Percentiles rank a stretch among this genome's conserved stretches.
These are phyloP conservation scores for Dothistroma septosporum DNA, from an alignment of 2,329 filamentous ascomycete species.

Conservation along the genomic window DNA sequence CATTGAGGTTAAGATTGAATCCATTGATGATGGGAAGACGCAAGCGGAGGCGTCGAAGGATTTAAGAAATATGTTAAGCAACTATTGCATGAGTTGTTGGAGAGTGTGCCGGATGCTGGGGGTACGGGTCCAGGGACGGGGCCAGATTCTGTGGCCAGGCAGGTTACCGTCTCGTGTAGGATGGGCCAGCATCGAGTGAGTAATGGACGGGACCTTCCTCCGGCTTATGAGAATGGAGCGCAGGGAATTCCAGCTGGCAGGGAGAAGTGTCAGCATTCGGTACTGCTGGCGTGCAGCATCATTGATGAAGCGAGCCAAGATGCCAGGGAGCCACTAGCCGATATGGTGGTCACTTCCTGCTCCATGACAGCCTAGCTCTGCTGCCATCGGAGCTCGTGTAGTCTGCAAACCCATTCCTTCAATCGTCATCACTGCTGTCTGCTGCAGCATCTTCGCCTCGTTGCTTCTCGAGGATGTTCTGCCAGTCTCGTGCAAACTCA, in stretches of 20 bases:
- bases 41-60: constrained; percentile 24
- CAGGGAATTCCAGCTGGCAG: neutral
- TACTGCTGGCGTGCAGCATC: neutral
- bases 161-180: neutral
- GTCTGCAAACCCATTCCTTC: neutral
- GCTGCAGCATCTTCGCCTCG: constrained; percentile 36
- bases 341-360: neutral
- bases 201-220: neutral
- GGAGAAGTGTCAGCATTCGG: neutral
- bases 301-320: neutral
- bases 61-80: constrained; percentile 26
- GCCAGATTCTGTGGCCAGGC: neutral
- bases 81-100: constrained; percentile 16
- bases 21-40: constrained; percentile 17
- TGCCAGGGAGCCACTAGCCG: neutral
- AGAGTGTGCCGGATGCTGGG: constrained; percentile 16
- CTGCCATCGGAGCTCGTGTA: neutral
- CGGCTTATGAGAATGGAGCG: neutral
- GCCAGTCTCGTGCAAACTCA: constrained; percentile 56
- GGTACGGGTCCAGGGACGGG: neutral
- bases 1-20: constrained; percentile 26
- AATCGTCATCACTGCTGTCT: constrained; percentile 30
- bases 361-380: neutral
- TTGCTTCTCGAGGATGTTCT: constrained; percentile 43
- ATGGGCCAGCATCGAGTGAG: neutral